Conservation (phyloP, 2,329 filamentous ascomycete species). For the Fusarium concolor region DNA sequence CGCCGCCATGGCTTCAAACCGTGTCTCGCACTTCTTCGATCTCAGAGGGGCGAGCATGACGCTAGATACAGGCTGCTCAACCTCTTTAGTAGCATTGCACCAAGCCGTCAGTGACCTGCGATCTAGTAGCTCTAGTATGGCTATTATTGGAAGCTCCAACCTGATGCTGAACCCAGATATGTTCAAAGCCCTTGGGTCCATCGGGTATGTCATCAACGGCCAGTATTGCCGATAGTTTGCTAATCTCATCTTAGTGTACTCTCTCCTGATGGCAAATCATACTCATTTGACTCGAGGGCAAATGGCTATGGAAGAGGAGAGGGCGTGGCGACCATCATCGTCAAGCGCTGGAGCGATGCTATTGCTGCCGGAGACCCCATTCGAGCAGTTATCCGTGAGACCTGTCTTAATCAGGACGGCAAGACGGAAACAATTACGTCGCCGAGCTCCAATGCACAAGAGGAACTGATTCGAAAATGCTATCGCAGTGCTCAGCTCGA, state of each 20-base stretch:
- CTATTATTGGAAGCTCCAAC: background rate
- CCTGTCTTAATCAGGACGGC: background rate
- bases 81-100: background rate
- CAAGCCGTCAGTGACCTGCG: background rate
- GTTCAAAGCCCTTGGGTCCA: background rate
- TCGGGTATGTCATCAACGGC: no score
- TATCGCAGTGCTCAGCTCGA: background rate
- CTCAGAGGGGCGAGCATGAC: background rate
- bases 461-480: background rate
- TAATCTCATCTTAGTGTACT: background rate
- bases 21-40: background rate
- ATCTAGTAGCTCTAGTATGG: background rate
- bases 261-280: background rate
- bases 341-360: background rate
- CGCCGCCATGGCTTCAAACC: background rate
- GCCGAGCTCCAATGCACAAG: background rate
- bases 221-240: no score
- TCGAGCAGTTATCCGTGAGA: background rate
- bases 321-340: background rate
- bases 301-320: background rate
- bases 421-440: background rate
- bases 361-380: background rate
- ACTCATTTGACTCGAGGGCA: background rate
- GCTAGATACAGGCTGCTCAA: background rate
- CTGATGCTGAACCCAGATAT: background rate